Conservation (phyloP, 768 basidiomycete species). For the Phylloporus sp. region DNA sequence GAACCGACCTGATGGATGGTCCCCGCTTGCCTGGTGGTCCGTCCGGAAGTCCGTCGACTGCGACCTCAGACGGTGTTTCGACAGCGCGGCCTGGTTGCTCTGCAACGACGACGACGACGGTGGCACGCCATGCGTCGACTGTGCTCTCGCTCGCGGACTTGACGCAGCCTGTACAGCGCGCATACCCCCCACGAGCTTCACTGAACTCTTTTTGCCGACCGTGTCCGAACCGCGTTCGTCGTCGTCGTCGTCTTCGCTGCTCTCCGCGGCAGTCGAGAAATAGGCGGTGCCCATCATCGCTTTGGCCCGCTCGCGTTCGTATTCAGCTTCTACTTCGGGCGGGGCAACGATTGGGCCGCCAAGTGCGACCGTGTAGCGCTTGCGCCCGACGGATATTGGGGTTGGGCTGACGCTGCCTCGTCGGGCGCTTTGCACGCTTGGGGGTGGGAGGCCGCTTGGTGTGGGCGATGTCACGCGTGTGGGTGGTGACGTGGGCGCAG, state of each 20-base stretch:
- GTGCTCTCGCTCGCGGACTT: constrained; percentile 43
- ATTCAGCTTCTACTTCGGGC: constrained; percentile 26
- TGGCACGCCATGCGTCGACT: constrained; percentile 50
- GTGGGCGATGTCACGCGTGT: constrained; percentile 20
- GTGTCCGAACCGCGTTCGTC: constrained; percentile 39
- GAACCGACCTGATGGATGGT: constrained; percentile 41
- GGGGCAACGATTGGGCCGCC: constrained; percentile 60
- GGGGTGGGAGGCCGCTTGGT: constrained; percentile 38
- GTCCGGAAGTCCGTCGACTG: constrained; percentile 34
- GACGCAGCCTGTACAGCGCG: constrained; percentile 9
- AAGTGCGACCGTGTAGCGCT: constrained; percentile 82
- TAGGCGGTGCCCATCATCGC: constrained; percentile 37
- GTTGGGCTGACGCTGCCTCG: constrained; percentile 62
- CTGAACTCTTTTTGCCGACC: constrained; percentile 48
- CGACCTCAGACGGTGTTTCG: constrained; percentile 33
- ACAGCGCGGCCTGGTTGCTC: constrained; percentile 23
- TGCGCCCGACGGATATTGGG: constrained; percentile 50
- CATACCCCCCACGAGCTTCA: constrained; percentile 27
- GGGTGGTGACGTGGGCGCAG: constrained; percentile 22
- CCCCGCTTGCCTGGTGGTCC: constrained; percentile 14
- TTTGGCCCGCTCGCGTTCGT: constrained; percentile 24
- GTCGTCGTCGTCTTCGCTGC: constrained; percentile 34
- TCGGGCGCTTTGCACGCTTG: constrained; percentile 36
- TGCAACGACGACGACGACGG: constrained; percentile 27
- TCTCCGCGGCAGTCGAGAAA: constrained; percentile 38